Percentiles rank a stretch among this genome's conserved stretches.
Conservation (phyloP, 257 asterid genomes). For the Eucommia ulmoides region DNA sequence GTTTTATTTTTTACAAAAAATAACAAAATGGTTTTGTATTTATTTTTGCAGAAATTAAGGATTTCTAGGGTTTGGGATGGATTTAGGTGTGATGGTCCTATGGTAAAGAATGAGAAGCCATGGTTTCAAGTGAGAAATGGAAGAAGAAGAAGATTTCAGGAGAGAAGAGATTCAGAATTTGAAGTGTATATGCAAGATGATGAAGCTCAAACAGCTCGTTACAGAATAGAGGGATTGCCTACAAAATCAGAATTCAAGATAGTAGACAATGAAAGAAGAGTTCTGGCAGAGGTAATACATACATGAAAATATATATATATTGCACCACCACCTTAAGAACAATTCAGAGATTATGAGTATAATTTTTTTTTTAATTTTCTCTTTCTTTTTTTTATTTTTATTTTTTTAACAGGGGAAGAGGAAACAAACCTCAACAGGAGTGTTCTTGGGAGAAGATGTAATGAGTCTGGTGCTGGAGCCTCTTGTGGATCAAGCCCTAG, state of each 20-base stretch:
- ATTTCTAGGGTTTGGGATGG: conserved; percentile 30
- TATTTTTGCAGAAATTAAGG: conserved; percentile 14
- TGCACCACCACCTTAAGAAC: no score
- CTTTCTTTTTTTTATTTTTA: no score
- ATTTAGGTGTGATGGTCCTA: conserved; percentile 12
- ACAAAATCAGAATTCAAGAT: conserved; percentile 25
- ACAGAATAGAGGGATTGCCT: conserved; percentile 17
- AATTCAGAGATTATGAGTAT: no score
- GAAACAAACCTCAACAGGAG: conserved; percentile 37
- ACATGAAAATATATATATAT: no score
- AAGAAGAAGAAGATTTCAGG: conserved; percentile 7
- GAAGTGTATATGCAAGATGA: conserved; percentile 16
- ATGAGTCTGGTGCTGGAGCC: conserved; percentile 43
- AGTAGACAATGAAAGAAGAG: conserved; percentile 13
- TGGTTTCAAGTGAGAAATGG: conserved; percentile 27
- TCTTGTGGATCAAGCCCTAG: conserved; percentile 32
- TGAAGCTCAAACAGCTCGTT: conserved; percentile 7
- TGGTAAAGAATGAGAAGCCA: conserved; percentile 12
- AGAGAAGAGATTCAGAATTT: conserved; percentile 15
- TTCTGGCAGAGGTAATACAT: conserved; percentile 40
- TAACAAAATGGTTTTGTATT: no score
- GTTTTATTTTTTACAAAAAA: no score
- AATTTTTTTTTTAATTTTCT: no score
- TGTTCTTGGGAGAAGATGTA: conserved; percentile 52
- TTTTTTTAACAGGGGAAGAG: conserved; percentile 31